A percentile compares a stretch with the other conserved stretches of the same genome.
phyloP scores from a whole-genome alignment of 768 basidiomycete species.

The Leccinum pellstonianum region DNA sequence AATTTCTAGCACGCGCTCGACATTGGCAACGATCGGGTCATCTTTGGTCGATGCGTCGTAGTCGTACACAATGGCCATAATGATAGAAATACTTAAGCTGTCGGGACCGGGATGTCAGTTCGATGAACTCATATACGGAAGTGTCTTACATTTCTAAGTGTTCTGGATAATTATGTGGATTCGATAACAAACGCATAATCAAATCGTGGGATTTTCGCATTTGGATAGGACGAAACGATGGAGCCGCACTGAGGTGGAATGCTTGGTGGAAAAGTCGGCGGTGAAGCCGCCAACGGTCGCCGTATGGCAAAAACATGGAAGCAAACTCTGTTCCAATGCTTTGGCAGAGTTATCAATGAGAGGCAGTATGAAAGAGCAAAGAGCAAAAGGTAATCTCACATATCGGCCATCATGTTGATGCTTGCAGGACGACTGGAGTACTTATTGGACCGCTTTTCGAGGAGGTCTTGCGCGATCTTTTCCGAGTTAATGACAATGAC shows the following conservation, averaged over 20 bases:
- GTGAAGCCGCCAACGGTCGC: slow-evolving; percentile 1
- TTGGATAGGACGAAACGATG: slow-evolving; percentile 35
- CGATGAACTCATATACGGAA: neutral
- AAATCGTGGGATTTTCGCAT: slow-evolving; percentile 29
- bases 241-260: slow-evolving; percentile 5
- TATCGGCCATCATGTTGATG: slow-evolving; percentile 15
- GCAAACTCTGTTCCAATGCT: slow-evolving; percentile 25
- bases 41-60: slow-evolving; percentile 16
- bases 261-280: neutral
- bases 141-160: slow-evolving; percentile 26
- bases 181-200: slow-evolving; percentile 13
- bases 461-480: slow-evolving; percentile 24
- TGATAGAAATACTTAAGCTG: slow-evolving; percentile 22
- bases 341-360: neutral
- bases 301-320: neutral
- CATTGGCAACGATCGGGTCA: slow-evolving; percentile 21
- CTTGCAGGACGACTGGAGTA: slow-evolving; percentile 27
- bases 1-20: slow-evolving; percentile 13
- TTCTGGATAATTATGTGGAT: slow-evolving; percentile 21
- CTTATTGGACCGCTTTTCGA: slow-evolving; percentile 21
- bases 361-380: neutral
- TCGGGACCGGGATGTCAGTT: neutral
- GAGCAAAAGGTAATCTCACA: slow-evolving; percentile 13
- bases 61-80: slow-evolving; percentile 28
- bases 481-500: slow-evolving; percentile 29